Evolutionary conservation across 129 eudicot species (phyloP).

Genomic region (Cynara cardunculus): DNA sequence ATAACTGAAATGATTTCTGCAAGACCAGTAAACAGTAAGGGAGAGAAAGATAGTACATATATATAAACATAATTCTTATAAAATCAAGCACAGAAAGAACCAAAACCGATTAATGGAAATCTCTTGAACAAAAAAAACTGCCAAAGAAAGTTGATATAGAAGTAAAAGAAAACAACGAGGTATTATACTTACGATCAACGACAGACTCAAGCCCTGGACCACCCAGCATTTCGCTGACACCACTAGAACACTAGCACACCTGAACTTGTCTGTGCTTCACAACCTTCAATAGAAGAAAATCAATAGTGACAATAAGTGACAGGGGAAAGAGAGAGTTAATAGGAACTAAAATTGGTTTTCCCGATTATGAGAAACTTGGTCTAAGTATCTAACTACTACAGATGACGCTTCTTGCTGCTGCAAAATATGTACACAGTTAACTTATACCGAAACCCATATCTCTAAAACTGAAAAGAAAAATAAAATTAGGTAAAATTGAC

Average conservation of each 20-base stretch:
- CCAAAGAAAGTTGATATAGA: not conserved
- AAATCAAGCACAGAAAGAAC: not conserved
- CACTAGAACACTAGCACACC: constrained; percentile 12
- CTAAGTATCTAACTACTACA: not conserved
- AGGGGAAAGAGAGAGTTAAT: not conserved
- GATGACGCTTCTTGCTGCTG: not conserved
- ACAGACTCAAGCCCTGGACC: constrained; percentile 54
- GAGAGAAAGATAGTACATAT: not conserved
- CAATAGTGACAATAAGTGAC: not conserved
- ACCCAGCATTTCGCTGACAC: constrained; percentile 30
- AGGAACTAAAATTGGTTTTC: not conserved
- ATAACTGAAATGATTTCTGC: constrained; percentile 68
- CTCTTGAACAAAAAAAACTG: not conserved
- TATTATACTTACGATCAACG: constrained; percentile 45
- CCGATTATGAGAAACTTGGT: not conserved
- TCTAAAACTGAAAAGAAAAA: not conserved
- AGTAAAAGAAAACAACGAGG: not conserved
- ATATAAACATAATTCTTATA: not conserved
- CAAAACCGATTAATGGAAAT: not conserved
- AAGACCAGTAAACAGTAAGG: not conserved
- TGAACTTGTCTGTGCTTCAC: not conserved
- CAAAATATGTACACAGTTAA: not conserved
- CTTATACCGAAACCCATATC: not conserved
- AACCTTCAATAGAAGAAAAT: not conserved
- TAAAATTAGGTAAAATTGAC: not conserved